phyloP scores from a whole-genome alignment of 1,284 basidiomycete species.

The Heliocybe sulcata region DNA sequence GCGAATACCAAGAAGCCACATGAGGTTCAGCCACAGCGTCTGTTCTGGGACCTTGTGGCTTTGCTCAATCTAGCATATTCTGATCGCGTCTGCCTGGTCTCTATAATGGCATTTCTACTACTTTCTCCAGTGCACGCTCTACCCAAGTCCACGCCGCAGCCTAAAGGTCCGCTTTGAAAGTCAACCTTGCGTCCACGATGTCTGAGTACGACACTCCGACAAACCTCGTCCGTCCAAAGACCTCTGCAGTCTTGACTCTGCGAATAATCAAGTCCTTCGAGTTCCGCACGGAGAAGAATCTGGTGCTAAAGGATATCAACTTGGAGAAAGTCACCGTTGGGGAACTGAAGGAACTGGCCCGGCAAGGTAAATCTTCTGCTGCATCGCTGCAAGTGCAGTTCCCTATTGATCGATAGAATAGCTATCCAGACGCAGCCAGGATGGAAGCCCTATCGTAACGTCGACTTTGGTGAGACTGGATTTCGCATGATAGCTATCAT shows the following conservation, averaged over 20 bases:
- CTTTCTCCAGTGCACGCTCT: neutral
- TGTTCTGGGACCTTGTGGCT: neutral
- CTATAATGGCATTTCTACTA: neutral
- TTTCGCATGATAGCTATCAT: neutral
- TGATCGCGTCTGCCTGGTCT: neutral
- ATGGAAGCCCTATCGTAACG: slow-evolving; percentile 83
- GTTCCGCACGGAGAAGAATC: slow-evolving; percentile 84
- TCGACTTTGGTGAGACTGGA: slow-evolving; percentile 46
- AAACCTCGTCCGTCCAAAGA: slow-evolving; percentile 60
- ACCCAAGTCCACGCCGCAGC: neutral
- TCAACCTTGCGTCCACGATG: too few relatives aligned
- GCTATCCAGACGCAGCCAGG: slow-evolving; percentile 66
- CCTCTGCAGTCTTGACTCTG: slow-evolving; percentile 79
- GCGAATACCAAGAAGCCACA: neutral
- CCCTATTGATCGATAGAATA: slow-evolving; percentile 20
- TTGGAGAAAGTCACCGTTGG: slow-evolving; percentile 74
- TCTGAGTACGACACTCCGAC: slow-evolving; percentile 47
- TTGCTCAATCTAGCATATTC: neutral
- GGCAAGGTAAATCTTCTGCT: slow-evolving; percentile 41
- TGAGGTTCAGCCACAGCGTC: neutral
- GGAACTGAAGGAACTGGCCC: slow-evolving; percentile 64
- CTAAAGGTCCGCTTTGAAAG: neutral
- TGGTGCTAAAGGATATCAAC: slow-evolving; percentile 81
- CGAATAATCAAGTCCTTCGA: slow-evolving; percentile 95
- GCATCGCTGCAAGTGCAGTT: slow-evolving; percentile 5